phyloP scores from a whole-genome alignment of 306 rosid genomes.

The Inga oerstediana region DNA sequence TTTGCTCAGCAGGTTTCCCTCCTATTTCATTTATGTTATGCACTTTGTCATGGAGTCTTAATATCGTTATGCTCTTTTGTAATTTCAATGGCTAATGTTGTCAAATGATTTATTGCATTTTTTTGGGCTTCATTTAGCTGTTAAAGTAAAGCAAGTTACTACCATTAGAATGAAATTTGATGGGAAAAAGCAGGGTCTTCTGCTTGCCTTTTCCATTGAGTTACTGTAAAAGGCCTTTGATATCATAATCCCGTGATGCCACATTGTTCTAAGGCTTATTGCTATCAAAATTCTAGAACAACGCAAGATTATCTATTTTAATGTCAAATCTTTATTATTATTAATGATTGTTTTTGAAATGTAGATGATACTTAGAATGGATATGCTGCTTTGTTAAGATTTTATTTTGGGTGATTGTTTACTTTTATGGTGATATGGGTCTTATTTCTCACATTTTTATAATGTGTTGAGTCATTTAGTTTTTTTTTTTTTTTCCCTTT shows the following conservation, averaged over 20 bases:
- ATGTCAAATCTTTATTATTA: neutral
- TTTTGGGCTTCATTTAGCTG: neutral
- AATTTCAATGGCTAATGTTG: neutral
- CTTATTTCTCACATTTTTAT: neutral
- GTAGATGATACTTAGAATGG: neutral
- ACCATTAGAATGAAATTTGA: constrained; percentile 12
- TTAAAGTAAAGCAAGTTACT: constrained; percentile 21
- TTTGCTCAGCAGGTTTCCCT: constrained; percentile 87
- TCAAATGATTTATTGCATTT: constrained; percentile 11
- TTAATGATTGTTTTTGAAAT: neutral
- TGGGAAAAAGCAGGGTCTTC: constrained; percentile 23
- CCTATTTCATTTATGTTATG: neutral
- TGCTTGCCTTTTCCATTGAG: constrained; percentile 10
- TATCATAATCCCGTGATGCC: neutral
- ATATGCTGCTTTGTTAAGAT: neutral
- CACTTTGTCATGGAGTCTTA: constrained; percentile 13
- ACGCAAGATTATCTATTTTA: neutral
- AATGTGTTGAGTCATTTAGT: neutral
- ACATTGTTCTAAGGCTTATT: neutral
- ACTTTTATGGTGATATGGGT: neutral
- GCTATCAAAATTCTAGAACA: neutral
- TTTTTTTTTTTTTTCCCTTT: neutral
- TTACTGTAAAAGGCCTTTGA: neutral
- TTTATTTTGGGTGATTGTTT: neutral
- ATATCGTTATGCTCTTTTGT: neutral